Conservation (phyloP, 2,329 filamentous ascomycete species). For the Colletotrichum somersetense region DNA sequence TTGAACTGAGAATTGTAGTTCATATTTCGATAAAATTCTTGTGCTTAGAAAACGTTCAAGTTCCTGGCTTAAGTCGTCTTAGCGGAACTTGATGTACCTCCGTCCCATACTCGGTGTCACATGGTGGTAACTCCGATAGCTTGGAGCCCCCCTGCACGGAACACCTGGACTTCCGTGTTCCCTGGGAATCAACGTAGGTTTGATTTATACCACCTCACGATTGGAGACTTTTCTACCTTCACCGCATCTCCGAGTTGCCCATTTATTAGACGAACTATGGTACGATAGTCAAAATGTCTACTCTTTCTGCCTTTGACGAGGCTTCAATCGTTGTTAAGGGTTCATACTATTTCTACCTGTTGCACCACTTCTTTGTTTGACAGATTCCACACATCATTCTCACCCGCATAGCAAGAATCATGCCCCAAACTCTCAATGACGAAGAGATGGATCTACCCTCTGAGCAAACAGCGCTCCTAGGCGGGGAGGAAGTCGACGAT, state of each 20-base stretch:
- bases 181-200: not conserved
- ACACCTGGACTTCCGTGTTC: not conserved
- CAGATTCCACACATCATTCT: not conserved
- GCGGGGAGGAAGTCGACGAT: not conserved
- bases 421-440: not conserved
- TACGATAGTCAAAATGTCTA: not conserved
- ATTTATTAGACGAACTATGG: not conserved
- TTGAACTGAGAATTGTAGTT: not conserved
- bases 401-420: not conserved
- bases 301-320: not conserved
- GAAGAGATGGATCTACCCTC: not conserved
- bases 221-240: not conserved
- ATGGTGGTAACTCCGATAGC: not conserved
- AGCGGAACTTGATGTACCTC: not conserved
- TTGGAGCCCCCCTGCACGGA: not conserved
- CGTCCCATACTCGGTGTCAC: not conserved
- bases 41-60: not conserved
- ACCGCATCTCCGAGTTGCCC: not conserved
- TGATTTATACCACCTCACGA: not conserved
- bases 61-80: not conserved
- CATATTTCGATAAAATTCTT: not conserved
- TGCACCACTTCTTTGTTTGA: not conserved
- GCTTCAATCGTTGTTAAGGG: not conserved
- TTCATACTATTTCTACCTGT: not conserved
- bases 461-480: slow-evolving; percentile 7